phyloP scores from a whole-genome alignment of 129 eudicot species.

The Sambucus nigra region DNA sequence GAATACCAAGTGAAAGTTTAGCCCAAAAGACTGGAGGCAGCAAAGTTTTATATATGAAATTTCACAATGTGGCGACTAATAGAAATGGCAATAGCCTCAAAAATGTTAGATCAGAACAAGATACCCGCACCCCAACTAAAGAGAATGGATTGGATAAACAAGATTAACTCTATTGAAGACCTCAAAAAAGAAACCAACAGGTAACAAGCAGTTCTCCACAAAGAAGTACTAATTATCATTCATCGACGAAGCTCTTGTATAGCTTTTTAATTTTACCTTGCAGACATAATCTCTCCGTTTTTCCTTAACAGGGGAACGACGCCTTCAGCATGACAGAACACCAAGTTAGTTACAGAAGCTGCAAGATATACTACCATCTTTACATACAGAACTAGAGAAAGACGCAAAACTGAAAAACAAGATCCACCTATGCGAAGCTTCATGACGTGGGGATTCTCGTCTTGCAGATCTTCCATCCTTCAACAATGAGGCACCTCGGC shows the following conservation, averaged over 20 bases:
- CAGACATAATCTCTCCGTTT: slow-evolving; percentile 88
- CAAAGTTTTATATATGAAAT: slow-evolving; percentile 11
- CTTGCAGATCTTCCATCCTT: slow-evolving; percentile 50
- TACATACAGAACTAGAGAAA: slow-evolving; percentile 40
- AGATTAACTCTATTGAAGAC: not conserved
- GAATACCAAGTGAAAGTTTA: slow-evolving; percentile 13
- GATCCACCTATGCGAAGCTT: slow-evolving; percentile 78
- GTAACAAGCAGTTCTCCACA: not conserved
- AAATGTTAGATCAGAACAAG: not conserved
- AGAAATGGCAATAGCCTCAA: not conserved
- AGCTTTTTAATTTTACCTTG: slow-evolving; percentile 90
- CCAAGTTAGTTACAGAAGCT: slow-evolving; percentile 61
- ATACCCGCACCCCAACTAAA: not conserved
- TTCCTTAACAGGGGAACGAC: slow-evolving; percentile 84
- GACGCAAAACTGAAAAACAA: slow-evolving; percentile 45
- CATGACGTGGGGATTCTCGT: slow-evolving; percentile 77
- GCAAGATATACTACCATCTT: slow-evolving; percentile 48
- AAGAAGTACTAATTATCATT: slow-evolving; percentile 7
- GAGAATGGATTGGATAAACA: not conserved
- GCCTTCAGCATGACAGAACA: slow-evolving; percentile 95
- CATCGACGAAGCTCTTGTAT: slow-evolving; percentile 26
- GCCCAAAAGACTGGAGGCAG: not conserved
- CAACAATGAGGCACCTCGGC: slow-evolving; percentile 40
- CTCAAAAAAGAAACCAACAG: slow-evolving; percentile 8
- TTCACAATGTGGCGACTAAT: not conserved